phyloP scores from a whole-genome alignment of 192 early-diverging fungal species.

The Podila epicladia region DNA sequence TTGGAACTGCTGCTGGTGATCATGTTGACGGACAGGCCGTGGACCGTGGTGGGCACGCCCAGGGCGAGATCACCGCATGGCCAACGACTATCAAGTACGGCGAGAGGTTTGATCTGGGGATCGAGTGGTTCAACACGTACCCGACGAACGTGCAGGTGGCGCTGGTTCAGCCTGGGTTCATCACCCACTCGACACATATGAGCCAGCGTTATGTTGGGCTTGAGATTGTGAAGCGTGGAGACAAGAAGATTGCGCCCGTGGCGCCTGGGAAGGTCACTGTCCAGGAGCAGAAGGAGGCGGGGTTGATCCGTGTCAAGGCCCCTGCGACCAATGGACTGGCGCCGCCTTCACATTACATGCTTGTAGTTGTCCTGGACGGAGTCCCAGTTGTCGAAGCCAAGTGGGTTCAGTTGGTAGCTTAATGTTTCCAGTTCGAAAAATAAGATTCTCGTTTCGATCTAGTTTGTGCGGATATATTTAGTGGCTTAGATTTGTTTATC shows the following conservation, averaged over 20 bases:
- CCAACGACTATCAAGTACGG: slow-evolving; percentile 25
- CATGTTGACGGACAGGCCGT: background rate
- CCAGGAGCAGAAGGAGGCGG: slow-evolving; percentile 11
- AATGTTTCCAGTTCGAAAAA: background rate
- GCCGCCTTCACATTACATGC: slow-evolving; percentile 41
- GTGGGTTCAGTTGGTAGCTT: slow-evolving; percentile 34
- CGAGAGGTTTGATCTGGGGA: slow-evolving; percentile 22
- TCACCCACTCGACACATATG: slow-evolving; percentile 64
- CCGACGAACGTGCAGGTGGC: slow-evolving; percentile 48
- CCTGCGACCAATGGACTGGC: slow-evolving; percentile 34
- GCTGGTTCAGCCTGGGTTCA: slow-evolving; percentile 59
- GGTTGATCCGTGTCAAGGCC: slow-evolving; percentile 31
- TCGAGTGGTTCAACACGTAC: slow-evolving; percentile 34
- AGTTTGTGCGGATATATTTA: background rate
- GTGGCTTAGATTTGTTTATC: slow-evolving; percentile 5
- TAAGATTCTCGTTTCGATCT: too few species aligned
- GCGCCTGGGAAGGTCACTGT: background rate
- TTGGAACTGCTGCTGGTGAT: background rate
- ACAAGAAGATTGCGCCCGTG: background rate
- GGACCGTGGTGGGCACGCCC: slow-evolving; percentile 2
- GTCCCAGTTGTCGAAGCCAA: slow-evolving; percentile 45
- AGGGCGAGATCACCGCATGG: slow-evolving; percentile 34
- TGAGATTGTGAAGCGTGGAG: slow-evolving; percentile 20
- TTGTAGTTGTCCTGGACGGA: slow-evolving; percentile 35
- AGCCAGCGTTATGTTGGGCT: slow-evolving; percentile 60